Evolutionary conservation across 2,329 filamentous ascomycete genomes (phyloP).

Genomic region (Ascosphaera apis): DNA sequence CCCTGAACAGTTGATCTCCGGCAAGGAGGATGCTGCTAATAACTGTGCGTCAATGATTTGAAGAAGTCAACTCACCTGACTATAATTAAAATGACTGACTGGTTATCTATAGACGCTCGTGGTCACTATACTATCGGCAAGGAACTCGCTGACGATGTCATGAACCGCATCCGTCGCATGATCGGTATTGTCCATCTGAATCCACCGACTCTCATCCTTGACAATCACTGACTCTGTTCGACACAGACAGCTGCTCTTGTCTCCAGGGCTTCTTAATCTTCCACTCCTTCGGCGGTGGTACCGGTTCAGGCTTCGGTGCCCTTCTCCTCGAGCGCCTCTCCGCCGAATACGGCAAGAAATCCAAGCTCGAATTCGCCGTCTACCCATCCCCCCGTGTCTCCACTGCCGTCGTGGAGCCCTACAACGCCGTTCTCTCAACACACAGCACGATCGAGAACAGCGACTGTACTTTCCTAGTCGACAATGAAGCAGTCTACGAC

Average conservation of each 20-base stretch:
- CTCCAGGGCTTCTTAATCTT: constrained; percentile 46
- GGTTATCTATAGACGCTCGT: constrained; percentile 29
- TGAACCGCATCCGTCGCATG: constrained; percentile 41
- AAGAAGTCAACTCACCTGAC: not conserved
- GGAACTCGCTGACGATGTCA: constrained; percentile 39
- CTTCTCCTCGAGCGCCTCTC: constrained; percentile 40
- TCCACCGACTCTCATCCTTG: constrained; percentile 4
- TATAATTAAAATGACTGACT: constrained; percentile 1
- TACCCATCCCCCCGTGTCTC: constrained; percentile 42
- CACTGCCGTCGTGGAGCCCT: constrained; percentile 45
- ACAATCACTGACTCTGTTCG: constrained; percentile 2
- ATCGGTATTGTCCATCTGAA: constrained; percentile 35
- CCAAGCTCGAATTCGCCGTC: constrained; percentile 42
- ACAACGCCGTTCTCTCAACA: constrained; percentile 34
- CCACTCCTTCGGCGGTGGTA: constrained; percentile 46
- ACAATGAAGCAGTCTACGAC: constrained; percentile 46
- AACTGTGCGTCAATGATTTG: constrained; percentile 27
- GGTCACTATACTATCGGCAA: constrained; percentile 48
- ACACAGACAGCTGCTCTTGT: constrained; percentile 38
- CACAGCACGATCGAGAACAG: constrained; percentile 44
- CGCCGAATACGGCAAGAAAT: constrained; percentile 44
- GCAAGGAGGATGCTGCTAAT: constrained; percentile 47
- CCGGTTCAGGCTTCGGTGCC: constrained; percentile 42
- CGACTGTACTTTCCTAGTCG: constrained; percentile 45
- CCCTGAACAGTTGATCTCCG: constrained; percentile 41